phyloP scores from a whole-genome alignment of 2,329 filamentous ascomycete species.

The Claviceps sp. region DNA sequence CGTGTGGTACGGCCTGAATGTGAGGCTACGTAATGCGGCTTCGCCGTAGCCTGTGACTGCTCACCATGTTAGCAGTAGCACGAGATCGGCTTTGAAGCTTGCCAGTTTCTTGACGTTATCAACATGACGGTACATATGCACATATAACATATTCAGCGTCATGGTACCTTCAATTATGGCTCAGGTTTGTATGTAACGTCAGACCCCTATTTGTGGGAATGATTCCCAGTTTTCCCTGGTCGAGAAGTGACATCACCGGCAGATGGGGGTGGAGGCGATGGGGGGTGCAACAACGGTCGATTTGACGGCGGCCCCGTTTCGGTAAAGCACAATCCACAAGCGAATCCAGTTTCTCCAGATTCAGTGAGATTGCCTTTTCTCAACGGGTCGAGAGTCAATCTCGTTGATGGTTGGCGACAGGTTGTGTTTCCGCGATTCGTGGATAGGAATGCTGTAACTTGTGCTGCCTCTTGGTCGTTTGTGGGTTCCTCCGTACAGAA shows the following conservation, averaged over 20 bases:
- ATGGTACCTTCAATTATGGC: no score
- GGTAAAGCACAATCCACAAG: background rate
- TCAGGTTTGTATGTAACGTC: no score
- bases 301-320: constrained; percentile 1
- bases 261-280: background rate
- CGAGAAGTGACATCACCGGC: constrained; percentile 3
- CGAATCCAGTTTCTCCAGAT: background rate
- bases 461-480: background rate
- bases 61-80: no score
- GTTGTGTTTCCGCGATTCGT: background rate
- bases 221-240: background rate
- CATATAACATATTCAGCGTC: no score
- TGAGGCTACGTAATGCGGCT: no score
- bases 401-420: background rate
- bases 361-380: background rate
- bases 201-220: background rate
- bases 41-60: no score
- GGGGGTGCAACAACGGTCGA: background rate
- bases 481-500: no score
- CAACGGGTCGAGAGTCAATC: background rate
- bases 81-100: no score
- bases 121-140: no score
- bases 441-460: background rate
- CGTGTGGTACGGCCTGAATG: no score
- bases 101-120: background rate